Percentiles rank a stretch among this genome's conserved stretches.
These are phyloP conservation scores for Hyphodiscus sp. DNA, from an alignment of 2,329 filamentous ascomycete species.

Conservation along the genomic window DNA sequence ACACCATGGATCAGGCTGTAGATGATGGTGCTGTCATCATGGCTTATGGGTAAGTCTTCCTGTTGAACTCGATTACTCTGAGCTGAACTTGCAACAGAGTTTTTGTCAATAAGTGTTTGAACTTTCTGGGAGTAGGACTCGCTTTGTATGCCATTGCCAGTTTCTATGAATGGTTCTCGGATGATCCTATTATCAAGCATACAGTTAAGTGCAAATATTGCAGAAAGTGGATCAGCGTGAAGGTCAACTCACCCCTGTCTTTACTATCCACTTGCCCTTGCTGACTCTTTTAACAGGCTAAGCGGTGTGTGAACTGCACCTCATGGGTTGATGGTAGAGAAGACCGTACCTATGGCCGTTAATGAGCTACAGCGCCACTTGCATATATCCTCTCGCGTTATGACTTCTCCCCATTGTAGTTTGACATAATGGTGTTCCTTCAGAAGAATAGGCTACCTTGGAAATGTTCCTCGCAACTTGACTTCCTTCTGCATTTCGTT, in stretches of 20 bases:
- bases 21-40: conserved; percentile 66
- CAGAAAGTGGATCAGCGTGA: conserved; percentile 54
- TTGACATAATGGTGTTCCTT: too few relatives aligned
- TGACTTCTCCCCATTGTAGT: too few relatives aligned
- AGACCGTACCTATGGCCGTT: neutral
- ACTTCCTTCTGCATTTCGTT: too few relatives aligned
- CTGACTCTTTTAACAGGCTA: conserved; percentile 28
- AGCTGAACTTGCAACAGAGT: conserved; percentile 31
- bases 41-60: conserved; percentile 54
- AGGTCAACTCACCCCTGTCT: conserved; percentile 36
- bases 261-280: too few relatives aligned
- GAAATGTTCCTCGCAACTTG: too few relatives aligned
- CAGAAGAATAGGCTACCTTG: too few relatives aligned
- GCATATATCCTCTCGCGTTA: too few relatives aligned
- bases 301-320: conserved; percentile 49
- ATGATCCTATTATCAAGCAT: conserved; percentile 65
- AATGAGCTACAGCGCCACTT: neutral
- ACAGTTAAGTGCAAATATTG: conserved; percentile 64
- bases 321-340: conserved; percentile 1
- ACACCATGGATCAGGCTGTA: conserved; percentile 61
- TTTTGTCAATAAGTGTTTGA: conserved; percentile 58
- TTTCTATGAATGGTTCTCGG: conserved; percentile 50
- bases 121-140: conserved; percentile 60
- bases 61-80: neutral
- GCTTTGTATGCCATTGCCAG: conserved; percentile 58